These are phyloP conservation scores for Lotus japonicus DNA, from an alignment of 306 rosid genomes.

Conservation along the genomic window DNA sequence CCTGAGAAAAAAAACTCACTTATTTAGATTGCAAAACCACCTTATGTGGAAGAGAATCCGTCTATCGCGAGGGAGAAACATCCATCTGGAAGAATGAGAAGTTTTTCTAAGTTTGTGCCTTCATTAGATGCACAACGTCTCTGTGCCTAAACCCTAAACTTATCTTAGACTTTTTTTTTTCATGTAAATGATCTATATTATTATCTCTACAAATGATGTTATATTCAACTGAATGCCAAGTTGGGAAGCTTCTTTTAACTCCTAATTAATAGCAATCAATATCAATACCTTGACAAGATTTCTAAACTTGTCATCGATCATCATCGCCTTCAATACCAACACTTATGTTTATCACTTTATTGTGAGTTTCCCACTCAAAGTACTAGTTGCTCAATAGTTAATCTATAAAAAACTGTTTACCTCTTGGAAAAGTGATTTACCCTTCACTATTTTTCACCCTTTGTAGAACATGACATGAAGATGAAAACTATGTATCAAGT, in stretches of 20 bases:
- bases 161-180: too few species aligned
- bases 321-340: background rate
- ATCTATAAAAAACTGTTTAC: background rate
- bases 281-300: background rate
- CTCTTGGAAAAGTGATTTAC: background rate
- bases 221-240: background rate
- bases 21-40: too few species aligned
- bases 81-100: too few species aligned
- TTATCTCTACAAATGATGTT: background rate
- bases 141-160: too few species aligned
- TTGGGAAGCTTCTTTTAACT: background rate
- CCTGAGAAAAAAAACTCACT: too few species aligned
- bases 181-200: background rate
- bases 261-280: background rate
- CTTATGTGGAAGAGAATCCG: too few species aligned
- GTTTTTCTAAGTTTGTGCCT: too few species aligned
- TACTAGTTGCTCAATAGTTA: background rate
- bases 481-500: too few species aligned
- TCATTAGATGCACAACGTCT: too few species aligned
- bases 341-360: too few species aligned
- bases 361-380: background rate
- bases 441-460: background rate
- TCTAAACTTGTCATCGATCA: background rate
- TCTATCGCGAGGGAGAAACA: too few species aligned
- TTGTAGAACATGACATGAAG: background rate